phyloP scores from a whole-genome alignment of 148 eudicot species.

The Dianthus caryophyllus region DNA sequence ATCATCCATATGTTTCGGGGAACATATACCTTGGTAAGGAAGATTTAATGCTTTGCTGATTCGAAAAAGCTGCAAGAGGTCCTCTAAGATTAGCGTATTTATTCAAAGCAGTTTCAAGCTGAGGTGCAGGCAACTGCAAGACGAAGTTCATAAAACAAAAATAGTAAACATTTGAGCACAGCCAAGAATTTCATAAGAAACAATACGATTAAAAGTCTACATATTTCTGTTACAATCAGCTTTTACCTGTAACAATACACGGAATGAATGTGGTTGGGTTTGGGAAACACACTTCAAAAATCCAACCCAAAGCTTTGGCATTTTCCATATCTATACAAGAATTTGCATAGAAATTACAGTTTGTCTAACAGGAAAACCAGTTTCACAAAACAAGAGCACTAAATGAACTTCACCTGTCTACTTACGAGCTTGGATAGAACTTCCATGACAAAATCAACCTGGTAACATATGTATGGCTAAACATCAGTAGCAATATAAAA shows the following conservation, averaged over 20 bases:
- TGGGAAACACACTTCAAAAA: slow-evolving; percentile 91
- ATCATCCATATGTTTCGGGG: not conserved
- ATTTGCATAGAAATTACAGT: not conserved
- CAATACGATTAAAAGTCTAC: not conserved
- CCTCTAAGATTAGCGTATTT: slow-evolving; percentile 70
- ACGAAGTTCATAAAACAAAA: not conserved
- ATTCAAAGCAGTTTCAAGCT: slow-evolving; percentile 88
- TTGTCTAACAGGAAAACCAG: not conserved
- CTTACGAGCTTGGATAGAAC: slow-evolving; percentile 75
- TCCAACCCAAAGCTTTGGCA: slow-evolving; percentile 95
- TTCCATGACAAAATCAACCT: slow-evolving; percentile 98
- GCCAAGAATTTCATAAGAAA: not conserved
- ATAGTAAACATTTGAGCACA: not conserved
- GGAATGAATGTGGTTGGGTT: slow-evolving; percentile 91
- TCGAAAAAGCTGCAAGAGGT: slow-evolving; percentile 68
- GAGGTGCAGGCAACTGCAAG: slow-evolving; percentile 82
- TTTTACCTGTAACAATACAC: slow-evolving; percentile 70
- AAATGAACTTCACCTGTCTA: slow-evolving; percentile 54
- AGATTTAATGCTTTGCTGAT: slow-evolving; percentile 52
- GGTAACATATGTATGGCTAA: slow-evolving; percentile 11
- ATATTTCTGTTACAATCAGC: not conserved
- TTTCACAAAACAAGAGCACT: slow-evolving; percentile 4
- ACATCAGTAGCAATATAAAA: not conserved
- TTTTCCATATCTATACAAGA: slow-evolving; percentile 71
- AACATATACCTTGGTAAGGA: slow-evolving; percentile 66